Conservation (phyloP, 1,284 basidiomycete species). For the Trametes polyzona region DNA sequence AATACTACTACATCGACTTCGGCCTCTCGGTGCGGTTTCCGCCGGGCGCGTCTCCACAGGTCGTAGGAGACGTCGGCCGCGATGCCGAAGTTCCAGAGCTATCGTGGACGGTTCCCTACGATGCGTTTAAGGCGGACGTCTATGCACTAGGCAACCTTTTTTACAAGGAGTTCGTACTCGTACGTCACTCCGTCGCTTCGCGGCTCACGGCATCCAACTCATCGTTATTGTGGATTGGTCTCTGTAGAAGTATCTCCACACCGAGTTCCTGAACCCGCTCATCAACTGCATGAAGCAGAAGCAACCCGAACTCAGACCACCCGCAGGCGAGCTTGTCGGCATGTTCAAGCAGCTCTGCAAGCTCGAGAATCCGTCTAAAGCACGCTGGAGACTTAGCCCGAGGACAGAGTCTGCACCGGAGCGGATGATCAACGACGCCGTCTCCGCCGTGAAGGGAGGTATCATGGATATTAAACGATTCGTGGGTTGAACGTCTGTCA, state of each 20-base stretch:
- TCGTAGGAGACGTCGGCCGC: slow-evolving; percentile 18
- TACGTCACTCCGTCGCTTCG: slow-evolving; percentile 3
- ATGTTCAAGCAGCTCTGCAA: background rate
- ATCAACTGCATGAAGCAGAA: background rate
- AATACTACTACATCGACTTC: slow-evolving; percentile 38
- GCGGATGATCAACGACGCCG: background rate
- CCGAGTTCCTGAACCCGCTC: background rate
- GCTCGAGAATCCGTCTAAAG: background rate
- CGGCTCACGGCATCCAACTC: background rate
- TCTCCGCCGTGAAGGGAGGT: background rate
- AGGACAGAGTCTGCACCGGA: background rate
- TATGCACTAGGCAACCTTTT: slow-evolving; percentile 33
- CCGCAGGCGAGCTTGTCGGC: background rate
- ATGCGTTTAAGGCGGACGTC: slow-evolving; percentile 35
- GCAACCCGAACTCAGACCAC: background rate
- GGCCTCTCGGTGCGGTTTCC: slow-evolving; percentile 29
- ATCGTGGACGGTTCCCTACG: slow-evolving; percentile 27
- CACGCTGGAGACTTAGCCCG: background rate
- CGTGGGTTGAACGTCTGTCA: background rate
- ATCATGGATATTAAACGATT: background rate
- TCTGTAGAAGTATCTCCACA: background rate
- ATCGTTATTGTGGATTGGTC: background rate
- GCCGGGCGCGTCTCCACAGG: slow-evolving; percentile 8
- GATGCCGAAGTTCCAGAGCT: slow-evolving; percentile 35
- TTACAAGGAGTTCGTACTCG: slow-evolving; percentile 26